These are phyloP conservation scores for Aspergillus terreus DNA, from an alignment of 2,329 filamentous ascomycete genomes.

Conservation along the genomic window DNA sequence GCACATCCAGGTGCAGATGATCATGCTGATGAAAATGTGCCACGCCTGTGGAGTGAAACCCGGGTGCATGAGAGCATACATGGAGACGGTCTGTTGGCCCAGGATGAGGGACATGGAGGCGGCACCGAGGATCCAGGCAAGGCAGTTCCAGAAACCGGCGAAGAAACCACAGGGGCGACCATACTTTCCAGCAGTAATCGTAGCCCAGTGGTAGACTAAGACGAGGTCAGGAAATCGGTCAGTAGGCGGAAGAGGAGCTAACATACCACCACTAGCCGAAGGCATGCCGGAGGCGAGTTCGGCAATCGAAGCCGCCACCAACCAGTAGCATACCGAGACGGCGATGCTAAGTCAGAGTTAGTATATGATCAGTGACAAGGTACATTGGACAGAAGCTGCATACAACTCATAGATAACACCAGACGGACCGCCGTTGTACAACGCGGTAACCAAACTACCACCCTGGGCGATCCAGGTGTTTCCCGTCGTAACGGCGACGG, in stretches of 20 bases:
- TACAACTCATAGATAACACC: conserved; percentile 62
- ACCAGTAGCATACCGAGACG: conserved; percentile 53
- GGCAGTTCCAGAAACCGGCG: conserved; percentile 44
- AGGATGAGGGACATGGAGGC: conserved; percentile 58
- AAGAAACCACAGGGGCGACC: conserved; percentile 50
- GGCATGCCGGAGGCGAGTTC: conserved; percentile 61
- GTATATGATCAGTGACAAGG: not conserved
- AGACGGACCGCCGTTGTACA: conserved; percentile 60
- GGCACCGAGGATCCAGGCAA: conserved; percentile 59
- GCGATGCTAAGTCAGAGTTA: conserved; percentile 28
- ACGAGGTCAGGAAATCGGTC: not conserved
- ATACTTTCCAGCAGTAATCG: conserved; percentile 55
- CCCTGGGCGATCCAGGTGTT: conserved; percentile 64
- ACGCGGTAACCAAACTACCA: conserved; percentile 56
- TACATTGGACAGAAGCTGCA: conserved; percentile 1
- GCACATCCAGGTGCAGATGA: conserved; percentile 54
- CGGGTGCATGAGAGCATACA: conserved; percentile 59
- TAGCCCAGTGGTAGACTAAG: conserved; percentile 59
- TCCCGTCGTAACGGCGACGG: conserved; percentile 59
- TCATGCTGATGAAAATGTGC: conserved; percentile 58
- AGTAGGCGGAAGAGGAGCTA: not conserved
- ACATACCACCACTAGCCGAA: conserved; percentile 52
- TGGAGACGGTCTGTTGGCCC: conserved; percentile 57
- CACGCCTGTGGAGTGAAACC: conserved; percentile 51
- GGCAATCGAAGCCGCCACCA: conserved; percentile 56